These are phyloP conservation scores for Musa beccarii DNA, from an alignment of 176 grass and related monocot genomes.

Conservation along the genomic window DNA sequence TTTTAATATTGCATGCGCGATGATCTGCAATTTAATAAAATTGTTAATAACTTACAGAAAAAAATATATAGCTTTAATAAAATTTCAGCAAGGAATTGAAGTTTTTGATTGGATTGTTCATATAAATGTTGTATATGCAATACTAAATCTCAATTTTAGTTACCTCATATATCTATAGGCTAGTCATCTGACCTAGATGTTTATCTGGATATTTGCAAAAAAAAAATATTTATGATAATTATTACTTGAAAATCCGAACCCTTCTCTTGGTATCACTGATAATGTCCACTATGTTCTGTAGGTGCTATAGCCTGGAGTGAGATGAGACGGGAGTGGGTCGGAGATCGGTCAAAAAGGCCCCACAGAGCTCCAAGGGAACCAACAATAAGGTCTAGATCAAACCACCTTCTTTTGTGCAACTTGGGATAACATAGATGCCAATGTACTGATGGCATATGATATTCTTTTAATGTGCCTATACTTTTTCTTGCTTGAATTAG, in stretches of 20 bases:
- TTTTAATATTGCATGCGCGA: too few relatives aligned
- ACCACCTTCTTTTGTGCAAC: background rate
- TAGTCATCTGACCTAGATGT: background rate
- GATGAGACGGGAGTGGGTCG: slow-evolving; percentile 5
- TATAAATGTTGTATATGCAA: too few relatives aligned
- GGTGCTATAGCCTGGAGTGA: slow-evolving; percentile 8
- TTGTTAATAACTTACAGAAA: too few relatives aligned
- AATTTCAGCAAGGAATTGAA: too few relatives aligned
- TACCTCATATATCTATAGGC: background rate
- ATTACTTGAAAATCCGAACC: background rate
- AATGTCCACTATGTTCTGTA: background rate
- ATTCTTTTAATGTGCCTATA: too few relatives aligned
- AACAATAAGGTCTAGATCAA: background rate
- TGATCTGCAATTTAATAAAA: too few relatives aligned
- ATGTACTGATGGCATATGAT: too few relatives aligned
- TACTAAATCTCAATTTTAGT: too few relatives aligned
- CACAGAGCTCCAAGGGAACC: slow-evolving; percentile 3
- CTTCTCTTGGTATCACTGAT: background rate
- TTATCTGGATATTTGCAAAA: background rate
- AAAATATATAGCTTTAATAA: too few relatives aligned
- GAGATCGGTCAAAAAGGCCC: slow-evolving; percentile 2
- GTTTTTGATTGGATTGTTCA: too few relatives aligned
- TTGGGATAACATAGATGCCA: too few relatives aligned
- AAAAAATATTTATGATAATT: background rate
- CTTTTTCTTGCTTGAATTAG: too few relatives aligned